Evolutionary conservation across 1,139 yeast genomes (phyloP).

Genomic region (Spathaspora sp.): DNA sequence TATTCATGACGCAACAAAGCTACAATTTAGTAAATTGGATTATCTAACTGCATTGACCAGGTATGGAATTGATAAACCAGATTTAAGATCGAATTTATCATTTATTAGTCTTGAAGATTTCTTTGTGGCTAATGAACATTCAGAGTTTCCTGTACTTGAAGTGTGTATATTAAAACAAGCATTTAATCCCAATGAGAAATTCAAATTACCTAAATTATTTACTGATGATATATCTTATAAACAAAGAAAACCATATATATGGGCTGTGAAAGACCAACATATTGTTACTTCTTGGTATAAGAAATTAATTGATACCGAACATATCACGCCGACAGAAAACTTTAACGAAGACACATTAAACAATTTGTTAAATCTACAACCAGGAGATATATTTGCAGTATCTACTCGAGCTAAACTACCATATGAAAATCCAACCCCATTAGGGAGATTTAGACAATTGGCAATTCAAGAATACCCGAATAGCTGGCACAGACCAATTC

Average conservation of each 20-base stretch:
- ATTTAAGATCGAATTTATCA: conserved; percentile 61
- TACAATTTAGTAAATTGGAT: conserved; percentile 45
- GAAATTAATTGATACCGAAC: conserved; percentile 30
- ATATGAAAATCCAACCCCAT: conserved; percentile 94
- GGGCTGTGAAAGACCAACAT: conserved; percentile 42
- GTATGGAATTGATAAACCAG: conserved; percentile 96
- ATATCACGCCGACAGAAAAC: conserved; percentile 16
- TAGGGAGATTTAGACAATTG: conserved; percentile 81
- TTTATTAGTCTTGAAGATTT: conserved; percentile 49
- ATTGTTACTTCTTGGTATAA: conserved; percentile 46
- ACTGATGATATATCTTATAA: conserved; percentile 49
- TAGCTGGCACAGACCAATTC: conserved; percentile 48
- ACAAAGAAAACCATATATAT: conserved; percentile 58
- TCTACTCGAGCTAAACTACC: conserved; percentile 64
- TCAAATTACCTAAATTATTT: conserved; percentile 30
- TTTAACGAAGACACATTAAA: conserved; percentile 26
- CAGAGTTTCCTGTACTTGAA: conserved; percentile 66
- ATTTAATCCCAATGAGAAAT: conserved; percentile 25
- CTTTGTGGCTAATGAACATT: conserved; percentile 32
- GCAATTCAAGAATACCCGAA: conserved; percentile 56
- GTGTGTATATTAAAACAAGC: conserved; percentile 61
- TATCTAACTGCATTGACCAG: conserved; percentile 68
- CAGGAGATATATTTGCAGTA: conserved; percentile 77
- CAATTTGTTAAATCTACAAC: conserved; percentile 37
- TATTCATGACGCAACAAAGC: conserved; percentile 18